Evolutionary conservation across 2,329 filamentous ascomycete genomes (phyloP), one percentile per base, ranked within the genome.

Genomic region (Alternaria rosae): DNA sequence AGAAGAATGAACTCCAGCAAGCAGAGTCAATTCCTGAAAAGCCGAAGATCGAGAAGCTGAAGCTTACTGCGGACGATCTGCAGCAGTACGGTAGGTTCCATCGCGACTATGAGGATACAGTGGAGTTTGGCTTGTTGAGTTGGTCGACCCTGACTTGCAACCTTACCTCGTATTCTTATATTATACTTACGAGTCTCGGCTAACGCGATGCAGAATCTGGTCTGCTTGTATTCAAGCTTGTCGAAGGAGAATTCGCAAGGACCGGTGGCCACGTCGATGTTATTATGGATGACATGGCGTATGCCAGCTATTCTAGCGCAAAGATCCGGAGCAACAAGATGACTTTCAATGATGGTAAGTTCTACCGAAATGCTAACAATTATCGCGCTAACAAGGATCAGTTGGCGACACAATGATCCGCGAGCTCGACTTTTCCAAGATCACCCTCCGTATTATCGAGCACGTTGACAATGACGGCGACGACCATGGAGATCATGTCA

Each of bases 341-440:
- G 75, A 91, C 88, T 54, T 93, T 98, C 79, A 92, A 95, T 70
- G 95, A 99, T 80, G 93, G 86, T 83, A 78, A 66, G 83, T 10
- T 26, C 26, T 52, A 23, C 5, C n/a, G 9, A 8, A 3, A 32
- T 15, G 10, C 8, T 25, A 17, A 5, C 56, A n/a, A n/a, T 54
- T 52, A 38, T 41, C 12, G 61, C 28, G 62, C 72, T 78, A 65
- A 82, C 15, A 15, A 10, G 6, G 41, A 57, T 13, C 66, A 86
- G 84, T 94, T 74, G 94, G 94, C 51, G 95, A 99, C 80, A 95
- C 93, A 56, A 93, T 99, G 80, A 92, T 99, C 62, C 92, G 95
- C 64, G 95, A 99, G 79, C 86, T 99, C n/a, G 96, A 99, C 67
- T 94, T 97, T 71, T 99, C 95, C 4, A 92, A 91, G 68, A 88